phyloP scores from a whole-genome alignment of 495 filamentous ascomycete genomes.

The Penicillium tannophilum region DNA sequence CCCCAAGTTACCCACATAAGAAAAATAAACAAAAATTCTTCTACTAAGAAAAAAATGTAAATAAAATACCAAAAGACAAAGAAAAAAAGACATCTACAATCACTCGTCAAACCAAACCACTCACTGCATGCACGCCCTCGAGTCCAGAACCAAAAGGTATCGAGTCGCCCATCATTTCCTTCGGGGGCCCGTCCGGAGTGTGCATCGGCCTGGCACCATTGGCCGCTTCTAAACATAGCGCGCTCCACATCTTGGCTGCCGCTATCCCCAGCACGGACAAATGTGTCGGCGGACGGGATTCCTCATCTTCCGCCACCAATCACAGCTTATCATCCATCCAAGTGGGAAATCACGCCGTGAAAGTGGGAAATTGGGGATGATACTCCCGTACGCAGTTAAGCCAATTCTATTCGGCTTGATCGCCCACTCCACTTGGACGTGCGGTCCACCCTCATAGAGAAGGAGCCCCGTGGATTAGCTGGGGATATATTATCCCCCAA shows the following conservation, averaged over 20 bases:
- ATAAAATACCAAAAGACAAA: background rate
- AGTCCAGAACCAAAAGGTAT: conserved; percentile 16
- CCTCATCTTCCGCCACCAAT: conserved; percentile 26
- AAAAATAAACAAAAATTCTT: background rate
- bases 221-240: conserved; percentile 32
- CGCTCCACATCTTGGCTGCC: conserved; percentile 13
- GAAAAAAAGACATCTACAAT: too few relatives aligned
- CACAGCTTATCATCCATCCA: background rate
- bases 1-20: background rate
- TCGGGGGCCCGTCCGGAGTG: conserved; percentile 11
- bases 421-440: conserved; percentile 1
- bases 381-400: background rate
- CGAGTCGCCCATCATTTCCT: conserved; percentile 18
- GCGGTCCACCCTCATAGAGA: conserved; percentile 4
- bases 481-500: conserved; percentile 6
- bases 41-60: background rate
- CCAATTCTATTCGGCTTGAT: background rate
- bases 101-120: conserved; percentile 1
- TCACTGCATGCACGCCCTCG: conserved; percentile 6
- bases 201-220: conserved; percentile 21
- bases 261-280: conserved; percentile 13
- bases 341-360: conserved; percentile 11
- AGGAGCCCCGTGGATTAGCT: background rate
- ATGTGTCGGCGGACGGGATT: conserved; percentile 24
- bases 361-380: conserved; percentile 18